These are phyloP conservation scores for Claviceps arundinis DNA, from an alignment of 2,329 filamentous ascomycete species.

Conservation along the genomic window DNA sequence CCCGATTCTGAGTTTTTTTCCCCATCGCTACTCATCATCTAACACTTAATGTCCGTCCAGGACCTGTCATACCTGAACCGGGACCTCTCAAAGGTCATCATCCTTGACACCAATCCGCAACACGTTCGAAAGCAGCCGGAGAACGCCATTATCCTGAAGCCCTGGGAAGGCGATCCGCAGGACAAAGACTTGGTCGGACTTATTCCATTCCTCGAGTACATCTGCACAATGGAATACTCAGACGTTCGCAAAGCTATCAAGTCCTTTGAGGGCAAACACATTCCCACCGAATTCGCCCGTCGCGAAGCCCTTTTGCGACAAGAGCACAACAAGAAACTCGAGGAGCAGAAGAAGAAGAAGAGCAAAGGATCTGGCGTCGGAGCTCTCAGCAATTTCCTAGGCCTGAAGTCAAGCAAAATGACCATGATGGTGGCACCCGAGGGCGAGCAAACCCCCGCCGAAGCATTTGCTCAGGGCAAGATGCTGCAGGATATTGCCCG, in stretches of 20 bases:
- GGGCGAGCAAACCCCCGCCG: slow-evolving; percentile 56
- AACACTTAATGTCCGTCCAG: slow-evolving; percentile 27
- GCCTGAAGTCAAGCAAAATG: slow-evolving; percentile 59
- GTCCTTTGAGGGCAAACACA: slow-evolving; percentile 79
- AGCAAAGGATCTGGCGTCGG: slow-evolving; percentile 47
- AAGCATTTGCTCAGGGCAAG: slow-evolving; percentile 82
- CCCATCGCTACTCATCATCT: not conserved
- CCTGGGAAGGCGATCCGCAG: slow-evolving; percentile 73
- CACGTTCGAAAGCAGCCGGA: slow-evolving; percentile 89
- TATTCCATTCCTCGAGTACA: slow-evolving; percentile 95
- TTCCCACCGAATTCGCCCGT: slow-evolving; percentile 78
- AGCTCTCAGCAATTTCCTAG: slow-evolving; percentile 57
- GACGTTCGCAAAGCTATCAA: slow-evolving; percentile 79
- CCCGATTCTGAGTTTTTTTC: slow-evolving; percentile 6
- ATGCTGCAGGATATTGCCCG: slow-evolving; percentile 93
- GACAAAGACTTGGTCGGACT: slow-evolving; percentile 79
- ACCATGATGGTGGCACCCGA: slow-evolving; percentile 46
- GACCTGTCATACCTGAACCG: slow-evolving; percentile 97
- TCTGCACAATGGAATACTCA: slow-evolving; percentile 81
- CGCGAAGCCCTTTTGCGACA: slow-evolving; percentile 76
- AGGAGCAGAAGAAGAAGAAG: slow-evolving; percentile 53
- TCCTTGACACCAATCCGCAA: slow-evolving; percentile 73
- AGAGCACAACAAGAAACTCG: slow-evolving; percentile 69
- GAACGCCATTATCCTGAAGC: slow-evolving; percentile 82
- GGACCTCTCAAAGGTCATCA: slow-evolving; percentile 86